A percentile compares a stretch with the other conserved stretches of the same genome.
Evolutionary conservation across 257 asterid genomes (phyloP).

Genomic region (Eustoma russellianum): DNA sequence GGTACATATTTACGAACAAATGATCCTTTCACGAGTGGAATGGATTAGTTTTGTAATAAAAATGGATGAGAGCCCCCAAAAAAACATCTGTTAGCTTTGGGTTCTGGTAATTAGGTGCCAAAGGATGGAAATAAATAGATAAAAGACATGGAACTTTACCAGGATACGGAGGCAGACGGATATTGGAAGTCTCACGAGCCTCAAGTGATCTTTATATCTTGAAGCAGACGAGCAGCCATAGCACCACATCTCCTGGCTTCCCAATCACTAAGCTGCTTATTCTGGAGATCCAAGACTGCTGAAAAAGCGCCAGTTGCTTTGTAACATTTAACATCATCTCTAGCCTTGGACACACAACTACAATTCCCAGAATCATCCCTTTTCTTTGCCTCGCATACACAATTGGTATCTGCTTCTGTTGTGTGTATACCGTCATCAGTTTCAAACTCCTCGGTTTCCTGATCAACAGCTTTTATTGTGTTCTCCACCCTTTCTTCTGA

Average conservation of each 20-base stretch:
- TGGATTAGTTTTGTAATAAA: too few species aligned
- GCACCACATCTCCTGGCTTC: conserved; percentile 84
- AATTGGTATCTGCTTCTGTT: conserved; percentile 29
- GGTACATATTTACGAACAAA: too few species aligned
- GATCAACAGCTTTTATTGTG: conserved; percentile 18
- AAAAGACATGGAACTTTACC: too few species aligned
- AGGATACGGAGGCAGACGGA: not conserved
- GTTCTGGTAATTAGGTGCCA: too few species aligned
- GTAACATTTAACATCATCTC: conserved; percentile 12
- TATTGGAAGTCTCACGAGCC: conserved; percentile 7
- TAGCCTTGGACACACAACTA: conserved; percentile 16
- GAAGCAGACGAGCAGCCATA: conserved; percentile 93
- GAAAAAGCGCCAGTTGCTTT: conserved; percentile 15
- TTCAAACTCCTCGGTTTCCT: conserved; percentile 17
- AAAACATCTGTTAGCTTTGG: too few species aligned
- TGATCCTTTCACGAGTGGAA: too few species aligned
- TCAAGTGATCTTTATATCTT: conserved; percentile 64
- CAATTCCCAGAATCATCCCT: conserved; percentile 3
- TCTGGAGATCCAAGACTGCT: conserved; percentile 17
- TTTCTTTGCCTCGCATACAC: conserved; percentile 14
- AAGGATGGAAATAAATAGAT: too few species aligned
- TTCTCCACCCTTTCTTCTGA: conserved; percentile 18
- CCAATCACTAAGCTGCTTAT: conserved; percentile 60
- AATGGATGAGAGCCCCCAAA: too few species aligned
- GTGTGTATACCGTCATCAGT: conserved; percentile 26